Conservation (phyloP, 176 grass and related monocot species). For the Oryza coarctata region DNA sequence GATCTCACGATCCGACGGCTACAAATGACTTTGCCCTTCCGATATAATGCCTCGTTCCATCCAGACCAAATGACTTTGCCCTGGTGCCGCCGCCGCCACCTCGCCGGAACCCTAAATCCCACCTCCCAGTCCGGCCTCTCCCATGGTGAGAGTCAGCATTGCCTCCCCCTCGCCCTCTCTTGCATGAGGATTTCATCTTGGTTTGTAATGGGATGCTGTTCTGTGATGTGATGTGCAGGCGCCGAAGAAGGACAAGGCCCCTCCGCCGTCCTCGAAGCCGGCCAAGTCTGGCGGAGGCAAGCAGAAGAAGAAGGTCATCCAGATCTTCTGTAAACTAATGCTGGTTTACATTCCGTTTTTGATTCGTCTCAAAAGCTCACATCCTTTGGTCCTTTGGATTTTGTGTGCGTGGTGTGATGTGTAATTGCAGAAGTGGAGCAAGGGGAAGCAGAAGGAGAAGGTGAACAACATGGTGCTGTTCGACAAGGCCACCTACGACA, state of each 20-base stretch:
- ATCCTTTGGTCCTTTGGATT: not conserved
- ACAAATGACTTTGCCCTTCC: not conserved
- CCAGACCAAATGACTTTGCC: not conserved
- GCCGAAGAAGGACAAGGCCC: slow-evolving; percentile 65
- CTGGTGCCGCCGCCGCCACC: not conserved
- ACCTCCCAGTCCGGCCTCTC: not conserved
- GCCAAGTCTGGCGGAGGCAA: slow-evolving; percentile 59
- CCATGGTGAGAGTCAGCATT: not conserved
- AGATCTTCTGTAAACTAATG: not conserved
- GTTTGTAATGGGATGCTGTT: not conserved
- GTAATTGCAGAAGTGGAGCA: slow-evolving; percentile 61
- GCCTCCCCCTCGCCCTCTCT: not conserved
- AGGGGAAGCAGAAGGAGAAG: slow-evolving; percentile 74
- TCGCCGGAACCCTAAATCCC: not conserved
- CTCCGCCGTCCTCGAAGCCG: slow-evolving; percentile 62
- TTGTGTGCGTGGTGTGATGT: not conserved
- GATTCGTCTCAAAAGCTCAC: not conserved
- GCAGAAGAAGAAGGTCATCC: slow-evolving; percentile 60
- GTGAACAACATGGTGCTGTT: slow-evolving; percentile 59
- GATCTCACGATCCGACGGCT: not conserved
- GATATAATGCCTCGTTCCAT: not conserved
- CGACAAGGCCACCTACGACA: slow-evolving; percentile 60
- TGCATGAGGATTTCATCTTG: not conserved
- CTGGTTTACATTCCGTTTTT: not conserved
- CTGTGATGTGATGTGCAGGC: slow-evolving; percentile 32